Evolutionary conservation across 495 filamentous ascomycete species (phyloP), one percentile per base, ranked within the genome.

Genomic region (Daldinia grandis): DNA sequence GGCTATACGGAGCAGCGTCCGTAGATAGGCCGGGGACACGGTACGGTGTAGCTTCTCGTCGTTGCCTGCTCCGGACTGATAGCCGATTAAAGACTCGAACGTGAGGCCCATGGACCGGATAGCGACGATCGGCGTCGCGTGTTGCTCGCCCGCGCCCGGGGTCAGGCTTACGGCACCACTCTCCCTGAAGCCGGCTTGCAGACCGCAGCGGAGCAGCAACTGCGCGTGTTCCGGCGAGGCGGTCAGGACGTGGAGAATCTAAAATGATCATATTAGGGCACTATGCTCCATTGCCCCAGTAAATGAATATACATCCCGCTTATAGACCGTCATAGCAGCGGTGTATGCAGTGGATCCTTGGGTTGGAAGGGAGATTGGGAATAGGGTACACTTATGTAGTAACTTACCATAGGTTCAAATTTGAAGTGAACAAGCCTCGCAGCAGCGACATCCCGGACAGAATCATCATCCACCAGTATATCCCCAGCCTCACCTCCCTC

Each of bases 361-460:
- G 33, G 33, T 5, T 14, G 12, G 3, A 14, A 35, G 33, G 10
- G 3, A 35, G 33, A 35, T 14, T 35, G 33, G 33, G 33, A 35
- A 35, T 17, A 30, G 28, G 31, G 55, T 7, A 10, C 33, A 50
- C 87, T 67, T n/a, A n/a, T n/a, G n/a, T n/a, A n/a, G n/a, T n/a
- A n/a, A n/a, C n/a, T n/a, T 85, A 95, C 94, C 93, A 98, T 92
- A 33, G 95, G 92, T 76, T 97, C 94, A 74, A 95, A 97, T 78
- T 95, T 94, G 82, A 97, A 92, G 76, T 93, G 93, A 42, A 97
- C 87, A 72, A 93, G 84, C 67, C 91, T 86, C 58, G 76, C 77
- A 47, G 81, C 71, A 56, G 54, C 50, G 8, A 50, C 71, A 37
- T 72, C 54, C 27, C 1, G 27, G 14, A 17, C 12, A 7, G 71